A percentile compares a stretch with the other conserved stretches of the same genome.
These are phyloP conservation scores for Aspergillus sp. DNA, from an alignment of 2,329 filamentous ascomycete species.

Conservation along the genomic window DNA sequence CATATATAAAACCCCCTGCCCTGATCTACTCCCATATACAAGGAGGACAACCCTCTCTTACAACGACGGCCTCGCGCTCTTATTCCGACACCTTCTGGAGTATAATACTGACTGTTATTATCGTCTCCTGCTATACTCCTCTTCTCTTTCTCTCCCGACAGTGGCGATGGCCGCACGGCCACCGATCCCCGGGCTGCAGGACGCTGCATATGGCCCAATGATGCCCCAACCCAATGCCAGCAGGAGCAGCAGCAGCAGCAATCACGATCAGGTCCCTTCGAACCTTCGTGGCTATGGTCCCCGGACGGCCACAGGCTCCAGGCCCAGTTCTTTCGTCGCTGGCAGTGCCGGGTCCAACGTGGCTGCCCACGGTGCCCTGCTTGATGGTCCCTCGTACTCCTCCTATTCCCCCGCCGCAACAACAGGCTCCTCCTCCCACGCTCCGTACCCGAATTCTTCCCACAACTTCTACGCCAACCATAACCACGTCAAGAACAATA, in stretches of 20 bases:
- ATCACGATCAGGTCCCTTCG: slow-evolving; percentile 2
- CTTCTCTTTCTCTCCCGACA: slow-evolving; percentile 11
- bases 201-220: slow-evolving; percentile 26
- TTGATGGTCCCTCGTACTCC: too few relatives aligned
- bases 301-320: slow-evolving; percentile 28
- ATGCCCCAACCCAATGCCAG: slow-evolving; percentile 12
- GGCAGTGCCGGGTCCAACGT: slow-evolving; percentile 30
- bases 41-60: too few relatives aligned
- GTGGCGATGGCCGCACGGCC: slow-evolving; percentile 33
- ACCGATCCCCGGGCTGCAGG: slow-evolving; percentile 33
- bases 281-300: slow-evolving; percentile 25
- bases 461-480: too few relatives aligned
- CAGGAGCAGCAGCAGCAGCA: background rate
- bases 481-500: slow-evolving; percentile 2
- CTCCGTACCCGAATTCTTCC: too few relatives aligned
- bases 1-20: too few relatives aligned
- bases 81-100: too few relatives aligned
- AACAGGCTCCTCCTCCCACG: too few relatives aligned
- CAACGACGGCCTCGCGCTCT: background rate
- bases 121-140: slow-evolving; percentile 2
- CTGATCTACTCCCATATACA: too few relatives aligned
- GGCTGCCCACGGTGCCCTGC: slow-evolving; percentile 22
- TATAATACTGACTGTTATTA: background rate
- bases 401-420: too few relatives aligned
- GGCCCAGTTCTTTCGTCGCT: slow-evolving; percentile 35